Evolutionary conservation across 2,329 filamentous ascomycete species (phyloP), one percentile per base, ranked within the genome.

Genomic region (Geosmithia morbida): DNA sequence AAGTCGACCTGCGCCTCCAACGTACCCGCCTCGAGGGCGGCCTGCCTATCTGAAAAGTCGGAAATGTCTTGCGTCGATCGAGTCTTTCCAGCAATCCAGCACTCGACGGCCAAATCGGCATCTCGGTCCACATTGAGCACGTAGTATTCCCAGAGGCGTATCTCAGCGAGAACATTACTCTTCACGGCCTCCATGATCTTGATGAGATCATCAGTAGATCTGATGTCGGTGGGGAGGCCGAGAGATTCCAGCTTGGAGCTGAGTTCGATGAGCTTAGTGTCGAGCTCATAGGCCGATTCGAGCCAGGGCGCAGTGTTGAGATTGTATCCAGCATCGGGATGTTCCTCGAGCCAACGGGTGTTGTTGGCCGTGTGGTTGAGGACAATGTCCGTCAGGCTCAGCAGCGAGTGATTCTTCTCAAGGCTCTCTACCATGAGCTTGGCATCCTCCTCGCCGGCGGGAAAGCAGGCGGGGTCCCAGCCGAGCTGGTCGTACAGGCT

Each of bases 321-420:
- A 61, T 94, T 98, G 72, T 98, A 98, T 16, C 92, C 92, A 43
- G 88, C 85, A 56, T 98, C 92, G 0, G 94, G 92, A 59, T 98
- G 90, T 50, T 94, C 84, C 59, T 94, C 75, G 11, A 98, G 75
- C 92, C 92, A 98, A 56, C 83, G 78, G 65, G 85, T 94, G 66
- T 97, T 97, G 68, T 96, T 79, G 7, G 92, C 90, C 3, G 92
- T 98, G 67, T 98, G 92, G 59, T 98, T 98, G 71, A 92, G 88
- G 43, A 98, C 94, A 51, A 98, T 90, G 61, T 98, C 92, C 1
- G 90, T 96, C 67, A 98, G 66, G 51, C 86, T 87, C 48, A 98
- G 72, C 47, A 98, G 70, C 2, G 85, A 85, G 62, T 94, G 81
- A 46, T 94, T 81, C 46, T 81, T 74, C 64, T 96, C 86, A 74